Conservation (phyloP, 2,329 filamentous ascomycete species). For the Basipetospora chlamydospora region DNA sequence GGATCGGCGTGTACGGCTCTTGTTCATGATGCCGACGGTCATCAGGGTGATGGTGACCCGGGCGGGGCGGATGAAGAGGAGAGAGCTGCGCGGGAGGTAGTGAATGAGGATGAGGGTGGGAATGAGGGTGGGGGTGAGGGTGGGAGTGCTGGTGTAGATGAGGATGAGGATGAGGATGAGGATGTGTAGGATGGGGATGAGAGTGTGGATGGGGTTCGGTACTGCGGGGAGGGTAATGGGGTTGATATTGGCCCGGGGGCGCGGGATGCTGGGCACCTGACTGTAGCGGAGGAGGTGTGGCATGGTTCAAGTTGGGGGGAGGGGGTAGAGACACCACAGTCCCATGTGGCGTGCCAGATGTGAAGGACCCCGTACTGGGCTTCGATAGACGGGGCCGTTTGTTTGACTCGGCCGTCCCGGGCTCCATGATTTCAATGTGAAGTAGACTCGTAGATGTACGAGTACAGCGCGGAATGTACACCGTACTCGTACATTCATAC, state of each 20-base stretch:
- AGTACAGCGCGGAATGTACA: slow-evolving; percentile 3
- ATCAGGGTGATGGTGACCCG: slow-evolving; percentile 22
- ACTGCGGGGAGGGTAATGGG: slow-evolving; percentile 15
- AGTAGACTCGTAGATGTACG: slow-evolving; percentile 18
- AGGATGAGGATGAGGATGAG: slow-evolving; percentile 14
- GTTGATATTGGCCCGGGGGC: slow-evolving; percentile 20
- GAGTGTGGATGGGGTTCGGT: slow-evolving; percentile 14
- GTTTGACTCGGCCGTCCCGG: slow-evolving; percentile 34
- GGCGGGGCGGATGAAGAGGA: slow-evolving; percentile 12
- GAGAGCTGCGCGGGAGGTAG: slow-evolving; percentile 12
- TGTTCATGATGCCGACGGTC: slow-evolving; percentile 44
- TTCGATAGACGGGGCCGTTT: slow-evolving; percentile 43
- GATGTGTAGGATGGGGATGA: slow-evolving; percentile 21
- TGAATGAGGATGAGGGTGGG: slow-evolving; percentile 8
- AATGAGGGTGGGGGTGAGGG: slow-evolving; percentile 15
- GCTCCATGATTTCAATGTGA: slow-evolving; percentile 39
- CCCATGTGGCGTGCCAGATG: slow-evolving; percentile 30
- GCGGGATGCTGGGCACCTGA: slow-evolving; percentile 15
- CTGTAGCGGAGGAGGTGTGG: slow-evolving; percentile 18
- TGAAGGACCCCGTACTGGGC: slow-evolving; percentile 24
- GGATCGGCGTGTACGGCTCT: slow-evolving; percentile 38
- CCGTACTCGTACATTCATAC: slow-evolving; percentile 23
- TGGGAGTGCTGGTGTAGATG: slow-evolving; percentile 5
- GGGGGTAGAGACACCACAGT: slow-evolving; percentile 30
- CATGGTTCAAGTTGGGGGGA: too few relatives aligned